phyloP scores from a whole-genome alignment of 495 filamentous ascomycete genomes.

The Neurospora hispaniola region DNA sequence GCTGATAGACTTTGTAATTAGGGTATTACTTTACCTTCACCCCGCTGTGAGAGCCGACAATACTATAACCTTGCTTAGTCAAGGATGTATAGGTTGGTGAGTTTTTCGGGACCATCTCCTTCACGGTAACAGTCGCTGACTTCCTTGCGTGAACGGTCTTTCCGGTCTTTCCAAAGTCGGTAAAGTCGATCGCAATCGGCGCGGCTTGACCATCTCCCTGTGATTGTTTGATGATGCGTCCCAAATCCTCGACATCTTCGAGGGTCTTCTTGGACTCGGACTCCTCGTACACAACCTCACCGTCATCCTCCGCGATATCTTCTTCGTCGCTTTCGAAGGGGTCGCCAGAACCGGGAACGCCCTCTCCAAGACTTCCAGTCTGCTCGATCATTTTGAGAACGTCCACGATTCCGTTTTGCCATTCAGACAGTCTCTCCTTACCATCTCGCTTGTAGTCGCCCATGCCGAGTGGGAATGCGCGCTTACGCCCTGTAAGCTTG shows the following conservation, averaged over 20 bases:
- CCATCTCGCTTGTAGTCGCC: conserved; percentile 73
- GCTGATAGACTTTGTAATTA: no score
- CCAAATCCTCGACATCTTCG: conserved; percentile 82
- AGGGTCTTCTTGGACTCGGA: conserved; percentile 31
- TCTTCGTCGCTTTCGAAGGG: conserved; percentile 76
- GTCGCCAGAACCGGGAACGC: conserved; percentile 70
- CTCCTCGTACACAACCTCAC: conserved; percentile 43
- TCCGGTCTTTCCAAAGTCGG: conserved; percentile 40
- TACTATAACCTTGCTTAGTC: conserved; percentile 93
- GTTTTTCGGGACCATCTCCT: conserved; percentile 87
- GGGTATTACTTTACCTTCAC: no score
- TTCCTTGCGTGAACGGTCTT: conserved; percentile 37
- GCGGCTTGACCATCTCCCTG: conserved; percentile 26
- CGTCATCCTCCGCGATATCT: conserved; percentile 45
- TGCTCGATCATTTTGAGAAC: conserved; percentile 49
- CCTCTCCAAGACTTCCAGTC: conserved; percentile 64
- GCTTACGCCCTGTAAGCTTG: conserved; percentile 68
- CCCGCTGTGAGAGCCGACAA: conserved; percentile 67
- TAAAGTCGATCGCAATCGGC: conserved; percentile 79
- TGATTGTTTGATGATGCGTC: conserved; percentile 45
- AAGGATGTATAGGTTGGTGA: conserved; percentile 80
- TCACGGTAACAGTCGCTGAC: conserved; percentile 36
- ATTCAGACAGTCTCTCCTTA: conserved; percentile 55
- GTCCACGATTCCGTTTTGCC: conserved; percentile 64
- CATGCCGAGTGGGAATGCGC: conserved; percentile 75